These are phyloP conservation scores for Linaria vulgaris DNA, from an alignment of 257 asterid species.

Conservation along the genomic window DNA sequence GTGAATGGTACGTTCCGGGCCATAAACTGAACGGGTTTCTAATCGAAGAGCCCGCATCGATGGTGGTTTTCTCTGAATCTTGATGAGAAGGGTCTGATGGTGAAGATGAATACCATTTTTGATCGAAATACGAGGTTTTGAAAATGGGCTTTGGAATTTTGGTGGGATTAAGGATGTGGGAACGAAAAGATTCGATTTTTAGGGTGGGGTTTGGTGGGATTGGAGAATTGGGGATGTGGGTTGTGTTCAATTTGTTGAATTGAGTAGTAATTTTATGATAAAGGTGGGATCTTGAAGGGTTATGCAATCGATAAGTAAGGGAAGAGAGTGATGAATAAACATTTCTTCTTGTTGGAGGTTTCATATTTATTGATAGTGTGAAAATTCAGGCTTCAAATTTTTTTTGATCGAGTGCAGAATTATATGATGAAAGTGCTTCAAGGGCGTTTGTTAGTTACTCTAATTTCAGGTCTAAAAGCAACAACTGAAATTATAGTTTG, in stretches of 20 bases:
- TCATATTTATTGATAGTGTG: no score
- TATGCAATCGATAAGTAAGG: constrained; percentile 17
- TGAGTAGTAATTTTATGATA: no score
- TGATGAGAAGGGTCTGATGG: constrained; percentile 36
- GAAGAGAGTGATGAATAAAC: constrained; percentile 17
- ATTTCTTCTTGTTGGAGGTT: constrained; percentile 33
- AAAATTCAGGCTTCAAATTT: neutral
- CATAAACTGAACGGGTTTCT: constrained; percentile 78
- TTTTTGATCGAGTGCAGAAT: no score
- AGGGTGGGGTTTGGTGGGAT: constrained; percentile 26
- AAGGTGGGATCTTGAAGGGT: constrained; percentile 25
- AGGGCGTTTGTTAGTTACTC: no score
- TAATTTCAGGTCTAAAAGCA: no score
- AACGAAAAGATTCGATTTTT: constrained; percentile 21
- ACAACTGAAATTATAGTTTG: no score
- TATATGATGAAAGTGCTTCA: no score
- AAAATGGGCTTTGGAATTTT: constrained; percentile 26
- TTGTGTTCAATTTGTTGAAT: constrained; percentile 18
- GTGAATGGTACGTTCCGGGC: constrained; percentile 95
- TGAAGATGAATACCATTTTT: constrained; percentile 45
- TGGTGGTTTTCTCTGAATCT: no score
- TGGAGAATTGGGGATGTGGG: constrained; percentile 30
- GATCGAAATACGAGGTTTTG: constrained; percentile 20
- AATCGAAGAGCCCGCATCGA: constrained; percentile 84
- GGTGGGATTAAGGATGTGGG: constrained; percentile 29